phyloP scores from a whole-genome alignment of 768 basidiomycete species.

The Gymnopilus dilepis region DNA sequence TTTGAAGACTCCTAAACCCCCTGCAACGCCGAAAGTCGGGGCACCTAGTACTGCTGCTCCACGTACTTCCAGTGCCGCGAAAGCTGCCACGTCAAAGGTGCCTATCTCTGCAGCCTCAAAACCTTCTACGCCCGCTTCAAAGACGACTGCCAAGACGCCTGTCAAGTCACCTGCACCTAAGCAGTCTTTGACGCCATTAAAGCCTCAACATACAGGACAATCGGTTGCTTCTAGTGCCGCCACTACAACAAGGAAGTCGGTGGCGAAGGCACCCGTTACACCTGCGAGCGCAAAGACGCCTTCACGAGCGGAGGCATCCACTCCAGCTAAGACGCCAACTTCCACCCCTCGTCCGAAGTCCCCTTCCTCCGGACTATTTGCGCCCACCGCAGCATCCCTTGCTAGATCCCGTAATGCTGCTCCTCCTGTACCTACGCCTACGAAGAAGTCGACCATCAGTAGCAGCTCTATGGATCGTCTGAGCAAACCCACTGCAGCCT shows the following conservation, averaged over 20 bases:
- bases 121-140: conserved; percentile 18
- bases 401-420: conserved; percentile 67
- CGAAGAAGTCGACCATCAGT: conserved; percentile 60
- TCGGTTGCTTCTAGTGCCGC: conserved; percentile 32
- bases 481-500: conserved; percentile 85
- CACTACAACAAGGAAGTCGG: conserved; percentile 25
- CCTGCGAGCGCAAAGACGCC: conserved; percentile 30
- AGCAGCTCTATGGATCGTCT: conserved; percentile 65
- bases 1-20: conserved; percentile 22
- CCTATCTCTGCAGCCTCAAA: conserved; percentile 9
- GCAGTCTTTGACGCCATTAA: conserved; percentile 33
- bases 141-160: conserved; percentile 30
- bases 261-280: conserved; percentile 29
- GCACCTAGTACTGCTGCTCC: conserved; percentile 14
- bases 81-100: conserved; percentile 31
- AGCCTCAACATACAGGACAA: conserved; percentile 41
- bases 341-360: conserved; percentile 58
- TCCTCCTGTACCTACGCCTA: conserved; percentile 49
- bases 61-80: conserved; percentile 22
- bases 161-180: conserved; percentile 30
- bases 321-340: conserved; percentile 40
- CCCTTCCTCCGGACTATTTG: conserved; percentile 71
- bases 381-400: conserved; percentile 84
- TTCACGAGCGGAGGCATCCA: conserved; percentile 38
- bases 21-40: conserved; percentile 18